A percentile compares a stretch with the other conserved stretches of the same genome.
These are phyloP conservation scores for Trichodelitschia bisporula DNA, from an alignment of 495 filamentous ascomycete species.

Conservation along the genomic window DNA sequence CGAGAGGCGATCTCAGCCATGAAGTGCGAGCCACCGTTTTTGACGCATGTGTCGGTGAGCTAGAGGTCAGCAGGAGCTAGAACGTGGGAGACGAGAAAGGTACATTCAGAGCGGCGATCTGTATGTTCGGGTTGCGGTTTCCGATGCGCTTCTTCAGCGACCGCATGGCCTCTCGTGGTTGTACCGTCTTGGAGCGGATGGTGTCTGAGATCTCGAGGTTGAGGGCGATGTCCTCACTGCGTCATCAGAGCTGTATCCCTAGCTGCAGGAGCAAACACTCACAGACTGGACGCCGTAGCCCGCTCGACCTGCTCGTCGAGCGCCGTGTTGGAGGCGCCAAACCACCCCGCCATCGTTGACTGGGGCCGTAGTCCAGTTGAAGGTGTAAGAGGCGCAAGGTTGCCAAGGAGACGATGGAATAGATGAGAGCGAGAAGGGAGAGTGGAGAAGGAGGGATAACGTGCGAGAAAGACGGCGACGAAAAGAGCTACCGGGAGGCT, in stretches of 20 bases:
- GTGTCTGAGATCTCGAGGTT: slow-evolving; percentile 94
- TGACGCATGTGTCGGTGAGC: slow-evolving; percentile 82
- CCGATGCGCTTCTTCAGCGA: slow-evolving; percentile 81
- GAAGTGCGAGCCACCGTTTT: slow-evolving; percentile 95
- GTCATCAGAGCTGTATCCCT: slow-evolving; percentile 3
- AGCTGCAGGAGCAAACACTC: slow-evolving; percentile 9
- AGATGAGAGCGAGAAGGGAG: not conserved
- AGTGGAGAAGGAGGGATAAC: not conserved
- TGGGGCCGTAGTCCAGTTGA: slow-evolving; percentile 1
- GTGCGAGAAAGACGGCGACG: not conserved
- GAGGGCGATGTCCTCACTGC: slow-evolving; percentile 85
- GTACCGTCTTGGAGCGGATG: slow-evolving; percentile 88
- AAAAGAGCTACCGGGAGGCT: too few species aligned
- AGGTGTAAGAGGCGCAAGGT: not conserved
- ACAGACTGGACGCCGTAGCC: slow-evolving; percentile 84
- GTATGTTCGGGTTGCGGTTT: slow-evolving; percentile 89
- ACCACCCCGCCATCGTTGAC: slow-evolving; percentile 63
- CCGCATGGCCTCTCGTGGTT: slow-evolving; percentile 92
- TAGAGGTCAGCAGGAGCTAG: not conserved
- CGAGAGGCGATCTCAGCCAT: slow-evolving; percentile 81
- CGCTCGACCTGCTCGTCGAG: slow-evolving; percentile 92
- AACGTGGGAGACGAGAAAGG: slow-evolving; percentile 3
- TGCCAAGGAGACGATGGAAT: not conserved
- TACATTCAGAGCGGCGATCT: slow-evolving; percentile 80
- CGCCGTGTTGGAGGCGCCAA: slow-evolving; percentile 51